A percentile compares a stretch with the other conserved stretches of the same genome.
phyloP scores from a whole-genome alignment of 2,329 filamentous ascomycete genomes.

The Colletotrichum noveboracense region DNA sequence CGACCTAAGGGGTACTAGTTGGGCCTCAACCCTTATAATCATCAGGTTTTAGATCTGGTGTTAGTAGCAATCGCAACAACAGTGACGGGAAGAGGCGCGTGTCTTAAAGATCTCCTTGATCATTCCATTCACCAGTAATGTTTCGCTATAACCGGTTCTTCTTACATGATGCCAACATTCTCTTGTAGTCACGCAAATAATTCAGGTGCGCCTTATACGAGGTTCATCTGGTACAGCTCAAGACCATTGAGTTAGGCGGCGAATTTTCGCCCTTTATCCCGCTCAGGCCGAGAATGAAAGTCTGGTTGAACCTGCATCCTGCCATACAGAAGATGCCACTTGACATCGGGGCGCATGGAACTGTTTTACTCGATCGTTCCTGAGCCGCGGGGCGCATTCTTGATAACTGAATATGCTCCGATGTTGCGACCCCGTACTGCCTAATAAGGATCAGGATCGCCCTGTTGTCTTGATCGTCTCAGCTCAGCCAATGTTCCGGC shows the following conservation, averaged over 20 bases:
- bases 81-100: too few species aligned
- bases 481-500: neutral
- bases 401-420: neutral
- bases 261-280: conserved; percentile 44
- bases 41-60: too few species aligned
- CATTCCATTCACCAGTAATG: too few species aligned
- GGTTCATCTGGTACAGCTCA: conserved; percentile 48
- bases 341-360: rapidly evolving
- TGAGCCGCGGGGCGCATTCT: neutral
- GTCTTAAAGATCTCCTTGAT: too few species aligned
- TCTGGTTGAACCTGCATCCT: rapidly evolving
- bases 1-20: too few species aligned
- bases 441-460: neutral
- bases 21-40: too few species aligned
- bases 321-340: rapidly evolving
- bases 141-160: too few species aligned
- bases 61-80: too few species aligned
- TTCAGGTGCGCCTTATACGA: conserved; percentile 13
- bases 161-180: too few species aligned
- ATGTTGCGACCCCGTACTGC: neutral
- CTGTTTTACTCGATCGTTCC: rapidly evolving
- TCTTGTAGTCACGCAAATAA: too few species aligned
- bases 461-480: neutral
- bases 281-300: conserved; percentile 48
- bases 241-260: conserved; percentile 47